Percentiles rank a stretch among this genome's conserved stretches.
These are phyloP conservation scores for Aspergillus arachidicola DNA, from an alignment of 2,329 filamentous ascomycete genomes.

Conservation along the genomic window DNA sequence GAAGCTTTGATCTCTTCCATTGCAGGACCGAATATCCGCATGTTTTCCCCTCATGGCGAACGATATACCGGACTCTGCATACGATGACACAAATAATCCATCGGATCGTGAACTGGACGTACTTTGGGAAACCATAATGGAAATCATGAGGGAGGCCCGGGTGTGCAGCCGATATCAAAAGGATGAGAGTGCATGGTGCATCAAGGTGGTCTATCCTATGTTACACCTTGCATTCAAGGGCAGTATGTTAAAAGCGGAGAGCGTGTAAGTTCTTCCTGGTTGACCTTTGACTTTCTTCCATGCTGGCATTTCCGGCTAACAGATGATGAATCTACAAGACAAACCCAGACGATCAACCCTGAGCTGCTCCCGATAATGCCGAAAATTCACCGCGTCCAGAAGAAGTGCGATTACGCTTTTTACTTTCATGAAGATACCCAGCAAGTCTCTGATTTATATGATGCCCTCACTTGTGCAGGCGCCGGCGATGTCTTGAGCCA, in stretches of 20 bases:
- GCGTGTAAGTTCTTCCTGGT: background rate
- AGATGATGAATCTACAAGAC: background rate
- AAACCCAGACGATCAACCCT: background rate
- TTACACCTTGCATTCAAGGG: background rate
- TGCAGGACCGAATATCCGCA: too few relatives aligned
- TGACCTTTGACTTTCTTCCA: too few relatives aligned
- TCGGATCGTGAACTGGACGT: background rate
- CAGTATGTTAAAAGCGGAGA: background rate
- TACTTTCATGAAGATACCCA: background rate
- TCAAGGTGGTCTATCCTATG: background rate
- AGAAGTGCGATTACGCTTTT: background rate
- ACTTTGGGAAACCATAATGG: background rate
- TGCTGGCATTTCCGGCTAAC: background rate
- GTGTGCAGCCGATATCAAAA: background rate
- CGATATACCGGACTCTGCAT: background rate
- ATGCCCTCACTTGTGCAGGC: background rate
- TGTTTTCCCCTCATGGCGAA: background rate
- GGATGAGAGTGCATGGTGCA: background rate
- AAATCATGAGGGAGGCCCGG: background rate
- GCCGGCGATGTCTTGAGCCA: background rate
- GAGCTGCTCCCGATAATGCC: background rate
- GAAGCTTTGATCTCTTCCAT: too few relatives aligned
- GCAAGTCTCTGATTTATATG: background rate
- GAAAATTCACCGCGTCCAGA: background rate
- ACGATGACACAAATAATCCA: background rate